phyloP scores from a whole-genome alignment of 148 eudicot species.

The Rhododendron vialii region DNA sequence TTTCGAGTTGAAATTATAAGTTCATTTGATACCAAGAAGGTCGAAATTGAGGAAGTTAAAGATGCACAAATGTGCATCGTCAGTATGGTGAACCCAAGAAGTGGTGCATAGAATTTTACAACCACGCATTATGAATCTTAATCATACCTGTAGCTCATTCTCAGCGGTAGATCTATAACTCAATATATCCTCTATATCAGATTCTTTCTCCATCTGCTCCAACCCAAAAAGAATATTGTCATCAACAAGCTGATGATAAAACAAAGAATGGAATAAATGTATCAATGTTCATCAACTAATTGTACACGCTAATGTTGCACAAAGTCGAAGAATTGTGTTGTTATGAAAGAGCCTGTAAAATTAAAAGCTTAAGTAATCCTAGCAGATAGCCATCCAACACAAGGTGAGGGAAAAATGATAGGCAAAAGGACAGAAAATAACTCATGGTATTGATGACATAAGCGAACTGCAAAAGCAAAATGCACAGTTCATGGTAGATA shows the following conservation, averaged over 20 bases:
- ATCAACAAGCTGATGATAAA: constrained; percentile 55
- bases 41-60: background rate
- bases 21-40: background rate
- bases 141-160: constrained; percentile 69
- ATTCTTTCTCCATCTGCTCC: constrained; percentile 84
- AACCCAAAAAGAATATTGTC: constrained; percentile 53
- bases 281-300: background rate
- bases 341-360: background rate
- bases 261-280: background rate
- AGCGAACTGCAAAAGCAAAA: background rate
- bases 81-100: constrained; percentile 6
- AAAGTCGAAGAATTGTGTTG: background rate
- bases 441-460: background rate
- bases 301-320: background rate
- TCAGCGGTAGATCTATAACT: constrained; percentile 79
- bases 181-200: constrained; percentile 82
- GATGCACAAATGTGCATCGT: background rate
- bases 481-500: background rate
- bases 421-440: background rate
- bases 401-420: background rate
- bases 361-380: background rate
- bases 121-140: background rate
- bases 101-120: background rate
- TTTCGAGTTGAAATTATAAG: background rate
- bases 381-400: background rate